Percentiles rank a stretch among this genome's conserved stretches.
Evolutionary conservation across 2,329 filamentous ascomycete genomes (phyloP).

Genomic region (Aspergillus persii): DNA sequence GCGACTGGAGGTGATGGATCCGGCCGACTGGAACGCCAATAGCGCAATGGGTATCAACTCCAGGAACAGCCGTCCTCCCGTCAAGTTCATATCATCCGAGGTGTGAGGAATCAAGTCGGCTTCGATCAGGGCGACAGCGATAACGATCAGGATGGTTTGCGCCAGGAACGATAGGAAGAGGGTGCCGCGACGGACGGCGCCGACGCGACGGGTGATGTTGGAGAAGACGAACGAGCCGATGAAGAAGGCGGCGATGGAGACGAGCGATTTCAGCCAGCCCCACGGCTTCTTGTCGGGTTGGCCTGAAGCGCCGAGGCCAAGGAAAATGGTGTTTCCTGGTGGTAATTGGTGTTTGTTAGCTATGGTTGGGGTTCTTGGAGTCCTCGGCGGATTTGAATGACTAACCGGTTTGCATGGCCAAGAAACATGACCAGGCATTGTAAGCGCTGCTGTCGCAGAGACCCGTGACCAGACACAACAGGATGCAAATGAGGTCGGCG

Average conservation of each 20-base stretch:
- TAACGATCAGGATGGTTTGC: conserved; percentile 38
- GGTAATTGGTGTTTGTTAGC: not conserved
- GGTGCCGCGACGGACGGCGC: conserved; percentile 33
- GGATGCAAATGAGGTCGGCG: conserved; percentile 39
- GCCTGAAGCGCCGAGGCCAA: conserved; percentile 44
- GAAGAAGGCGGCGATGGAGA: conserved; percentile 44
- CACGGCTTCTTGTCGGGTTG: conserved; percentile 39
- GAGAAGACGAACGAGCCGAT: conserved; percentile 43
- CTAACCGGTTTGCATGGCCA: conserved; percentile 49
- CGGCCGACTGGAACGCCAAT: conserved; percentile 46
- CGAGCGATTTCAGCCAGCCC: conserved; percentile 46
- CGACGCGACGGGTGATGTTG: conserved; percentile 34
- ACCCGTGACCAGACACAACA: conserved; percentile 42
- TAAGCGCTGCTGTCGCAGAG: conserved; percentile 47
- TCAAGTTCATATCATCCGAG: conserved; percentile 16
- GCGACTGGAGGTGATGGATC: conserved; percentile 44
- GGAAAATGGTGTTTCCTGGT: conserved; percentile 48
- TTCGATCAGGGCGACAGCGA: conserved; percentile 42
- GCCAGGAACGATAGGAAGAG: conserved; percentile 43
- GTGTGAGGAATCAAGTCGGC: conserved; percentile 38
- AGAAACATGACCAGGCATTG: conserved; percentile 48
- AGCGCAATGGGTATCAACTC: conserved; percentile 44
- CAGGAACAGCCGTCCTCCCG: conserved; percentile 33
- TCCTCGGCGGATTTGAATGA: not conserved
- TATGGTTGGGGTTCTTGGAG: not conserved